Percentiles rank a stretch among this genome's conserved stretches.
phyloP scores from a whole-genome alignment of 176 grass and related monocot genomes.

The Triticum urartu region DNA sequence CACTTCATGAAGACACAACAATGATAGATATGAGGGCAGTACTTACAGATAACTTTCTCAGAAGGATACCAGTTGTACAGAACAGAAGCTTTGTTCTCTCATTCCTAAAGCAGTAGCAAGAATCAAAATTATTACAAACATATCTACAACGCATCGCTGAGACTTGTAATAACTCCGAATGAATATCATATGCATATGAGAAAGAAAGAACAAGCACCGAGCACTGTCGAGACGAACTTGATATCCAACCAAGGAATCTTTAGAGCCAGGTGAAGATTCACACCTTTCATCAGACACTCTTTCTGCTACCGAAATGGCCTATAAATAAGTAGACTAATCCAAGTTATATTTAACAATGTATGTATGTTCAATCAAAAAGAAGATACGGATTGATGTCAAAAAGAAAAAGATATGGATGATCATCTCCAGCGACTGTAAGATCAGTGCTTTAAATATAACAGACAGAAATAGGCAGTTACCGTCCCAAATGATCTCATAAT shows the following conservation, averaged over 20 bases:
- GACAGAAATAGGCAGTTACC: neutral
- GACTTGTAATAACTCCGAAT: conserved; percentile 22
- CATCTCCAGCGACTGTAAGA: neutral
- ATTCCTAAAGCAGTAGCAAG: conserved; percentile 60
- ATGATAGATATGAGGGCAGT: neutral
- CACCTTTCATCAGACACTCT: conserved; percentile 96
- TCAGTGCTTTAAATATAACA: conserved; percentile 2
- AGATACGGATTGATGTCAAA: neutral
- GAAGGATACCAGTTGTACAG: conserved; percentile 96
- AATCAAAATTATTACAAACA: conserved; percentile 16
- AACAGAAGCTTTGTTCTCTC: conserved; percentile 91
- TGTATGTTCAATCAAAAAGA: conserved; percentile 25
- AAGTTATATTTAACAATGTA: conserved; percentile 34
- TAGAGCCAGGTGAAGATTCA: conserved; percentile 88
- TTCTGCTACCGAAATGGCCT: conserved; percentile 98
- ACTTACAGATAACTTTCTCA: conserved; percentile 87
- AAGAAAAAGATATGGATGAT: conserved; percentile 9
- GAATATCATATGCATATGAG: conserved; percentile 33
- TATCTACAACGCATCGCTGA: conserved; percentile 9
- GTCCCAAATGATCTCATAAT: conserved; percentile 21
- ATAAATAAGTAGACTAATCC: conserved; percentile 13
- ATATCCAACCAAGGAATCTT: conserved; percentile 87
- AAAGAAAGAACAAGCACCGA: conserved; percentile 49
- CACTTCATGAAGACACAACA: conserved; percentile 26
- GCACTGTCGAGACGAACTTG: conserved; percentile 97